These are phyloP conservation scores for Schizophyllum commune DNA, from an alignment of 1,284 basidiomycete genomes.

Conservation along the genomic window DNA sequence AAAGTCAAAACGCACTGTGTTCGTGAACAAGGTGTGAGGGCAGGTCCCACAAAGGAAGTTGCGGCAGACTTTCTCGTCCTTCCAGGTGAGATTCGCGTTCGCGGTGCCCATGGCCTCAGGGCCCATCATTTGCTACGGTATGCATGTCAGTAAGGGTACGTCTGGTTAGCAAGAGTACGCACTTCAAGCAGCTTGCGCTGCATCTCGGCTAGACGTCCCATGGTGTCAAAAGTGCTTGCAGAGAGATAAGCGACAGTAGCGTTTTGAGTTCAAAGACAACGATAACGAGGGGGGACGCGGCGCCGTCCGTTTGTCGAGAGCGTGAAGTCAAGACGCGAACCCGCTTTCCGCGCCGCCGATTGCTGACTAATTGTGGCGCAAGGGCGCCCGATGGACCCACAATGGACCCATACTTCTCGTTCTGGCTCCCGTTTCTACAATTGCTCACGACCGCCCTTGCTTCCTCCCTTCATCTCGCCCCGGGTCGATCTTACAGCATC, in stretches of 20 bases:
- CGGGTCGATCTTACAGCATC: neutral
- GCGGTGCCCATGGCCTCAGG: conserved; percentile 95
- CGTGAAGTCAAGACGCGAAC: neutral
- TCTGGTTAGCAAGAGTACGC: conserved; percentile 15
- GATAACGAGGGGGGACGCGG: neutral
- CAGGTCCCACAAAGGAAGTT: conserved; percentile 98
- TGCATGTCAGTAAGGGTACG: conserved; percentile 9
- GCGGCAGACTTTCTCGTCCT: conserved; percentile 97
- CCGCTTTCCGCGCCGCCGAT: neutral
- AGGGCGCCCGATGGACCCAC: no score
- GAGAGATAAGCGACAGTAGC: neutral
- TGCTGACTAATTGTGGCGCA: neutral
- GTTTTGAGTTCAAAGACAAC: neutral
- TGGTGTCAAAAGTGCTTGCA: conserved; percentile 24
- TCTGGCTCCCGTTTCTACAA: neutral
- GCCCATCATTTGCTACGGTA: conserved; percentile 94
- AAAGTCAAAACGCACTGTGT: conserved; percentile 67
- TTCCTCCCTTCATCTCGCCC: neutral
- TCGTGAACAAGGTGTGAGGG: conserved; percentile 95
- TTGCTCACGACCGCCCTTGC: neutral
- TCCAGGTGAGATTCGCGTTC: conserved; percentile 90
- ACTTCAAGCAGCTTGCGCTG: conserved; percentile 91
- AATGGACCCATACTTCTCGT: no score
- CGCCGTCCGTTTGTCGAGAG: no score
- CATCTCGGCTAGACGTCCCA: conserved; percentile 85